A percentile compares a stretch with the other conserved stretches of the same genome.
Evolutionary conservation across 2,329 filamentous ascomycete species (phyloP).

Genomic region (Neofusicoccum cordaticola): DNA sequence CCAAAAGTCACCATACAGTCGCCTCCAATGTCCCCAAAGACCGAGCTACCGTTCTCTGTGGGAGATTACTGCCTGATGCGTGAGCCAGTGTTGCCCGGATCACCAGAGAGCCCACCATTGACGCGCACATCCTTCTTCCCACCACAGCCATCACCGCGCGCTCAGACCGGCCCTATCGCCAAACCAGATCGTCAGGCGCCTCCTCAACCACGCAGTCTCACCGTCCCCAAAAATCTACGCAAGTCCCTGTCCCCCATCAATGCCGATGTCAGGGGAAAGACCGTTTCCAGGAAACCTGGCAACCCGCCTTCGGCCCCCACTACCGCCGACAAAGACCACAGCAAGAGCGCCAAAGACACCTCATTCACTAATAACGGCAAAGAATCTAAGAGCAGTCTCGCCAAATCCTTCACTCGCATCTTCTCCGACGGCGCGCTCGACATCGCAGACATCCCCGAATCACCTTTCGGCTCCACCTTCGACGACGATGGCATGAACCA

Average conservation of each 20-base stretch:
- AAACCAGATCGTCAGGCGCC: background rate
- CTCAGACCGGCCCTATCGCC: background rate
- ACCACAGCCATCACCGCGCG: background rate
- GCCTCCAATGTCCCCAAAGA: background rate
- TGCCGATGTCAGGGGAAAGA: background rate
- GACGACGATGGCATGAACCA: background rate
- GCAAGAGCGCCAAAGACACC: background rate
- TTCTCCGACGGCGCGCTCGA: slow-evolving; percentile 8
- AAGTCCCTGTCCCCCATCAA: background rate
- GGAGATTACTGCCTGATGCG: background rate
- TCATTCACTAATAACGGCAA: background rate
- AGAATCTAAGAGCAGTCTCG: background rate
- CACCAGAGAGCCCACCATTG: background rate
- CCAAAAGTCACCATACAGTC: background rate
- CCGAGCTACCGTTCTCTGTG: background rate
- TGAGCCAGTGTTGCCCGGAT: background rate
- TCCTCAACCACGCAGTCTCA: background rate
- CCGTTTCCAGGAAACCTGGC: background rate
- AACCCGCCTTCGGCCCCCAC: background rate
- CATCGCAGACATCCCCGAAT: background rate
- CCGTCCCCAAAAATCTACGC: background rate
- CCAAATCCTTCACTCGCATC: background rate
- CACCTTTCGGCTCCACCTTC: slow-evolving; percentile 7
- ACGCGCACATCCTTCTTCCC: background rate
- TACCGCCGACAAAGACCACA: background rate